A percentile compares a stretch with the other conserved stretches of the same genome.
These are phyloP conservation scores for Coffea eugenioides DNA, from an alignment of 257 asterid genomes.

Conservation along the genomic window DNA sequence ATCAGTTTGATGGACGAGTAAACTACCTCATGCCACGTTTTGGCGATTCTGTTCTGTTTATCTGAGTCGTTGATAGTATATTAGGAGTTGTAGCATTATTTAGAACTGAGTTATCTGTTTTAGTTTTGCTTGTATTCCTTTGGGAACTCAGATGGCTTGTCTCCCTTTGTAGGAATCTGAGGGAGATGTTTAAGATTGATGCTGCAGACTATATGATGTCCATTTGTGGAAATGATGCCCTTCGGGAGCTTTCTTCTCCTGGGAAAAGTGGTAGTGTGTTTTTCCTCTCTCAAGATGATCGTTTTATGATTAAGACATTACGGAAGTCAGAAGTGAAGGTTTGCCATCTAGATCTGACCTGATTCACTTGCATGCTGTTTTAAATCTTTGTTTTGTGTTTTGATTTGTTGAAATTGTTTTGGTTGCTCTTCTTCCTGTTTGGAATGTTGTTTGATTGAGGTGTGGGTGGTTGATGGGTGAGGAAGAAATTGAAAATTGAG, in stretches of 20 bases:
- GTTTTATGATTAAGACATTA: slow-evolving; percentile 94
- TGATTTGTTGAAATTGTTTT: not conserved
- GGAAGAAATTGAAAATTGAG: not conserved
- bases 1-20: not conserved
- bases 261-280: slow-evolving; percentile 99
- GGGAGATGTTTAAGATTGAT: slow-evolving; percentile 93
- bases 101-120: not conserved
- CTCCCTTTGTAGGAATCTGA: slow-evolving; percentile 59
- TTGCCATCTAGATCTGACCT: slow-evolving; percentile 27
- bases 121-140: slow-evolving; percentile 7
- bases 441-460: not conserved
- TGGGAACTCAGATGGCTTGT: slow-evolving; percentile 22
- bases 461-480: not conserved
- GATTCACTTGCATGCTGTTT: slow-evolving; percentile 12
- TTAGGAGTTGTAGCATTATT: not conserved
- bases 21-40: not conserved
- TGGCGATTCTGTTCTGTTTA: too few relatives aligned
- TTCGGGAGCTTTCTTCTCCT: slow-evolving; percentile 96
- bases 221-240: slow-evolving; percentile 94
- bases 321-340: slow-evolving; percentile 98
- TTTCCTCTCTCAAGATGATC: slow-evolving; percentile 93
- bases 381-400: not conserved
- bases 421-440: not conserved
- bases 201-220: slow-evolving; percentile 99
- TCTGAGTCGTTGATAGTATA: not conserved